phyloP scores from a whole-genome alignment of 2,329 filamentous ascomycete genomes.

The Neonectria coccinea region DNA sequence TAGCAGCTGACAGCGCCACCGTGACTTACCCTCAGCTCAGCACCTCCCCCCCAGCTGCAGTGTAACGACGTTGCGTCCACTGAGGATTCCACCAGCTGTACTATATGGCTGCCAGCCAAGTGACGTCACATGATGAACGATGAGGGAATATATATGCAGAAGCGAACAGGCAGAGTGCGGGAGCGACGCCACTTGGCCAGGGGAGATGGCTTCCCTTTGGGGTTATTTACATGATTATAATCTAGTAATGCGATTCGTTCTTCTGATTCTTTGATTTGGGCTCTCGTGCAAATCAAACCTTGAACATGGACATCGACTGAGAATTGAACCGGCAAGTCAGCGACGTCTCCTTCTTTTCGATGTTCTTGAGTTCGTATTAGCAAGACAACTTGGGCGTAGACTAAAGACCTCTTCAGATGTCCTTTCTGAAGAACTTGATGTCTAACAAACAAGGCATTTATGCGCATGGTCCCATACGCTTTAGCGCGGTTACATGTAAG shows the following conservation, averaged over 20 bases:
- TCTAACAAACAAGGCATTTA: no score
- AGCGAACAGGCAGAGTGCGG: slow-evolving; percentile 24
- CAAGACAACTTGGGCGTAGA: background rate
- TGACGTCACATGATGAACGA: slow-evolving; percentile 40
- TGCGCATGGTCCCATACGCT: background rate
- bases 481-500: no score
- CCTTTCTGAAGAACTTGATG: no score
- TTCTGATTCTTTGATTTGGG: slow-evolving; percentile 24
- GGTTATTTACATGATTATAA: slow-evolving; percentile 45
- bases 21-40: slow-evolving; percentile 6
- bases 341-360: background rate
- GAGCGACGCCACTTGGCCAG: slow-evolving; percentile 37
- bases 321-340: background rate
- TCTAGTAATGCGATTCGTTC: slow-evolving; percentile 42
- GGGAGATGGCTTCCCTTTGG: slow-evolving; percentile 33
- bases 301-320: background rate
- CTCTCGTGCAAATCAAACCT: background rate
- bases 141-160: slow-evolving; percentile 26
- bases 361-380: background rate
- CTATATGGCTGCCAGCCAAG: slow-evolving; percentile 38
- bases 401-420: no score
- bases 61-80: slow-evolving; percentile 17
- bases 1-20: slow-evolving; percentile 30
- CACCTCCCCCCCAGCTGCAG: slow-evolving; percentile 15
- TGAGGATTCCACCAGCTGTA: slow-evolving; percentile 32